Conservation (phyloP, 2,329 filamentous ascomycete species). For the Penicillium sp. region DNA sequence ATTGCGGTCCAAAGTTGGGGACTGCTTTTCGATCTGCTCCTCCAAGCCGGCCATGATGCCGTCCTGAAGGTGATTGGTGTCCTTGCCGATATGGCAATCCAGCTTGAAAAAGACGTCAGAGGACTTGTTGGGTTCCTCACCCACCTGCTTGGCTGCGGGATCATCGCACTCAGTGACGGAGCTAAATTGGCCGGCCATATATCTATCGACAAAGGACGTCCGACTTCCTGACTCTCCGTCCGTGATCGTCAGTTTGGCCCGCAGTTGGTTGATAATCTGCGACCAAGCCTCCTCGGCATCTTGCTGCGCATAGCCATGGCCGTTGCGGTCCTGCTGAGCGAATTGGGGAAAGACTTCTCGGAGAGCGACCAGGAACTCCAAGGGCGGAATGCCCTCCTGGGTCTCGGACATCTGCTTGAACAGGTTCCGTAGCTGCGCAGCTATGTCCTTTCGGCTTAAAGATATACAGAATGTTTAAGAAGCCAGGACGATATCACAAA, state of each 20-base stretch:
- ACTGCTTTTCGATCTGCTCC: constrained; percentile 90
- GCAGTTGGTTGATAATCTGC: constrained; percentile 82
- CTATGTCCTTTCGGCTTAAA: constrained; percentile 65
- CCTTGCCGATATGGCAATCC: constrained; percentile 88
- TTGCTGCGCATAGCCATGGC: constrained; percentile 89
- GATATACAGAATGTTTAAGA: neutral
- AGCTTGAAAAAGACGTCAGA: constrained; percentile 85
- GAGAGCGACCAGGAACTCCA: constrained; percentile 78
- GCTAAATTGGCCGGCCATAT: constrained; percentile 80
- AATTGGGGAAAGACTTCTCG: constrained; percentile 86
- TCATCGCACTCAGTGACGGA: constrained; percentile 83
- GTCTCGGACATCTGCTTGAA: constrained; percentile 90
- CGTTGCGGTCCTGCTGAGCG: constrained; percentile 79
- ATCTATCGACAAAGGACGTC: constrained; percentile 81
- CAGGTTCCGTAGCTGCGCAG: constrained; percentile 73
- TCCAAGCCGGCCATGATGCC: constrained; percentile 79
- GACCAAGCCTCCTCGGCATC: constrained; percentile 99
- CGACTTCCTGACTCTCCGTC: constrained; percentile 51
- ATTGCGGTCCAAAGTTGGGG: constrained; percentile 72
- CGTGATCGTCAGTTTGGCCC: constrained; percentile 71
- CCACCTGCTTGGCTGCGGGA: constrained; percentile 68
- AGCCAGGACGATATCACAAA: neutral
- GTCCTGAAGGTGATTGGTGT: constrained; percentile 87
- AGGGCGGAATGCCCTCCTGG: constrained; percentile 79
- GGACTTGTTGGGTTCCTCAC: constrained; percentile 67